Conservation (phyloP, 2,329 filamentous ascomycete genomes). For the Fusarium verticillioides region DNA sequence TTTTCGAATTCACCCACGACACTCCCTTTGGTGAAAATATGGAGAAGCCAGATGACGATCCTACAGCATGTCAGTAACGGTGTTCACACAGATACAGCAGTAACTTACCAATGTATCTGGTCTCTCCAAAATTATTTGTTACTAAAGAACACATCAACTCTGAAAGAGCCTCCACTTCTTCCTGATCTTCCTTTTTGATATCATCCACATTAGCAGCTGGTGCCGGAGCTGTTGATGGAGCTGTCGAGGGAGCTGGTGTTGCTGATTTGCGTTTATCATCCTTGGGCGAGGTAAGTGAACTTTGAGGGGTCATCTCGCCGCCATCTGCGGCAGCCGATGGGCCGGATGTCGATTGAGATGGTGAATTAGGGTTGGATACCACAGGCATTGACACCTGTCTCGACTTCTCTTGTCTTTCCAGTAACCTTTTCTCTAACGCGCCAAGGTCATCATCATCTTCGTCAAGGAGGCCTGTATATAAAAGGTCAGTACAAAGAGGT, state of each 20-base stretch:
- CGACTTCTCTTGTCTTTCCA: slow-evolving; percentile 66
- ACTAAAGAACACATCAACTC: slow-evolving; percentile 99
- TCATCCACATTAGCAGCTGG: slow-evolving; percentile 25
- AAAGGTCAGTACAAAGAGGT: slow-evolving; percentile 12
- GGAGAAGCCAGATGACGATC: slow-evolving; percentile 96
- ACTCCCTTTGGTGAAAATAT: slow-evolving; percentile 99
- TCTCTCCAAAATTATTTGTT: slow-evolving; percentile 94
- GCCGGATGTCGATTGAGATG: slow-evolving; percentile 58
- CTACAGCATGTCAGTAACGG: slow-evolving; percentile 56
- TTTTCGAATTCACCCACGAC: slow-evolving; percentile 98
- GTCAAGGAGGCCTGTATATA: slow-evolving; percentile 73
- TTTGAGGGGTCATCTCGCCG: slow-evolving; percentile 61
- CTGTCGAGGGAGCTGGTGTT: slow-evolving; percentile 31
- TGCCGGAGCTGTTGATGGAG: slow-evolving; percentile 10
- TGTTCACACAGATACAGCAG: not conserved
- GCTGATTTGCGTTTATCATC: slow-evolving; percentile 48
- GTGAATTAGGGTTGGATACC: slow-evolving; percentile 62
- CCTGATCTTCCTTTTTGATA: slow-evolving; percentile 47
- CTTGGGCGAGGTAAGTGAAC: slow-evolving; percentile 64
- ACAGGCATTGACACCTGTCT: slow-evolving; percentile 60
- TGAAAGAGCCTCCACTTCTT: slow-evolving; percentile 87
- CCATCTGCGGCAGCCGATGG: slow-evolving; percentile 52
- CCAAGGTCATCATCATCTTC: slow-evolving; percentile 91
- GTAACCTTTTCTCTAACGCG: slow-evolving; percentile 81
- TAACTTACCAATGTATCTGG: slow-evolving; percentile 86